These are phyloP conservation scores for Neofusicoccum cordaticola DNA, from an alignment of 2,329 filamentous ascomycete species.

Conservation along the genomic window DNA sequence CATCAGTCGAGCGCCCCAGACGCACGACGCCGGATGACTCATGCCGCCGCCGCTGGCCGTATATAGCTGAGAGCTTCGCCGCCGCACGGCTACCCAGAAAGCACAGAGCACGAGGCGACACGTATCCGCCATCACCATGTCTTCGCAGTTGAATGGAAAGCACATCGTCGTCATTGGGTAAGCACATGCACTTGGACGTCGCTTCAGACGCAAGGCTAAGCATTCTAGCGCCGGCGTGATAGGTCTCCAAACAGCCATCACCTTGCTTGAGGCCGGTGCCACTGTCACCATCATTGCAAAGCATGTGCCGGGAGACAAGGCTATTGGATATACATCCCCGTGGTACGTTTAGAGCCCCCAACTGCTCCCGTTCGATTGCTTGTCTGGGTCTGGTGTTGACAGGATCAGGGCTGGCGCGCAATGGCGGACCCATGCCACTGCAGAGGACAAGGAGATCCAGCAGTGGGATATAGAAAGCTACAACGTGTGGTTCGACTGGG, in stretches of 20 bases:
- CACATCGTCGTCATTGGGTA: conserved; percentile 16
- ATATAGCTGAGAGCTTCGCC: background rate
- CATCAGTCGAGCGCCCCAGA: background rate
- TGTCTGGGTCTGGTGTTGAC: background rate
- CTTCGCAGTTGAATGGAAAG: conserved; percentile 3
- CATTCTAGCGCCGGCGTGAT: conserved; percentile 45
- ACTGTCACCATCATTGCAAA: conserved; percentile 43
- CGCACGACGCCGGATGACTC: background rate
- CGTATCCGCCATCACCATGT: background rate
- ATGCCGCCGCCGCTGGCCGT: background rate
- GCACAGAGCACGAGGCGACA: background rate
- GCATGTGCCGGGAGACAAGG: conserved; percentile 42
- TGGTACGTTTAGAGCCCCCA: conserved; percentile 31
- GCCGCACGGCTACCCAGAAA: background rate
- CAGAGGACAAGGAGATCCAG: conserved; percentile 27
- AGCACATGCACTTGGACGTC: background rate
- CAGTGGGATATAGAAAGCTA: conserved; percentile 47
- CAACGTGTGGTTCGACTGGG: conserved; percentile 36
- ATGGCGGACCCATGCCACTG: conserved; percentile 44
- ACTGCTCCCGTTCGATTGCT: background rate
- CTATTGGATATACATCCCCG: conserved; percentile 44
- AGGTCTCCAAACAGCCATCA: conserved; percentile 46
- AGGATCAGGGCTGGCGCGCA: conserved; percentile 46
- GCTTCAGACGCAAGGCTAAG: background rate
- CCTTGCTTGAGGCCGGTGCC: conserved; percentile 41